Evolutionary conservation across 345 rosid species (phyloP), one percentile per base, ranked within the genome.

Genomic region (Eucalyptus erythrocorys): DNA sequence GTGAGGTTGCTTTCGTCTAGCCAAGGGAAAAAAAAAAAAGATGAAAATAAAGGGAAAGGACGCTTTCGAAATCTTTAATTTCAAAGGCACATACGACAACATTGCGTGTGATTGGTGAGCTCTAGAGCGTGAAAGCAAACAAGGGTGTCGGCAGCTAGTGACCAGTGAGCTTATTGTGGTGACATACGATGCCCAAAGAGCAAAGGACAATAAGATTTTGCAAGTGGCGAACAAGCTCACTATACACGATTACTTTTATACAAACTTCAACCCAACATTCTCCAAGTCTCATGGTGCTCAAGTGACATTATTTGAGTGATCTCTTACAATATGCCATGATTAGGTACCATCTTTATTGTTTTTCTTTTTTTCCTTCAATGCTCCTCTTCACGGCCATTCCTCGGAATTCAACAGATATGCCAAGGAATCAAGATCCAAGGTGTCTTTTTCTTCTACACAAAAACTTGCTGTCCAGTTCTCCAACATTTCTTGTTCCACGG

Each of bases 321-420:
- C 15, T 76, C 47, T 22, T 10, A 21, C 13, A 22, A 50, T 16
- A 51, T 19, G 66, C 32, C 48, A 43, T 85, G 87, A 48, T 85
- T 85, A 27, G 51, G 12, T 27, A 85, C 57, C n/a, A 17, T 27
- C 34, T 85, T 15, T 51, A 15, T 37, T 13, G 17, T 2, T 15
- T 32, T 32, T 55, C 40, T 26, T 24, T 26, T 37, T 59, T 59
- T 59, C 15, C 15, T 8, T 45, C 48, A 24, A 13, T 7, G 22
- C 43, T 24, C n/a, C 48, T 61, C 64, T 53, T 86, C 76, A 91
- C 9, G 92, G 85, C 95, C 94, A 93, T 24, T 93, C 92, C 21
- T 91, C 92, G 21, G 92, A n/a, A 26, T 93, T 91, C 19, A 93
- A 91, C 88, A 93, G 88, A 34, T 87, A 91, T 14, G 94, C 88